These are phyloP conservation scores for Fusarium illudens DNA, from an alignment of 2,329 filamentous ascomycete species.

Conservation along the genomic window DNA sequence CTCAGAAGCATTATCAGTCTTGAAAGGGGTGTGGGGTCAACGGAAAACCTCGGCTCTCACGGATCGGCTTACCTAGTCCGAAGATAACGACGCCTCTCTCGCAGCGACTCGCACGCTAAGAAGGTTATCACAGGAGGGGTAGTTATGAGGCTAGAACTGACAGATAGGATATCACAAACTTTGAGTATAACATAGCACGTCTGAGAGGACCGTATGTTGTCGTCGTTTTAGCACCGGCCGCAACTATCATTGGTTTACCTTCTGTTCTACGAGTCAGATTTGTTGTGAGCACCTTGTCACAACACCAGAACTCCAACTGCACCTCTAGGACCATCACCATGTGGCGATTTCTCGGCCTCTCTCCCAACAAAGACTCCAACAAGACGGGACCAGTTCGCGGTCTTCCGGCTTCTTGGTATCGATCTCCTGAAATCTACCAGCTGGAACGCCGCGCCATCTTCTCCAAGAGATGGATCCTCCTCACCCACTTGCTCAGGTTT, in stretches of 20 bases:
- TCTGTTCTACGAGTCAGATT: not conserved
- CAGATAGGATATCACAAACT: not conserved
- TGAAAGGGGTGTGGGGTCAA: not conserved
- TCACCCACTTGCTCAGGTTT: constrained; percentile 60
- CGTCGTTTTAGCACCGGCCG: not conserved
- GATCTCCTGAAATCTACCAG: constrained; percentile 59
- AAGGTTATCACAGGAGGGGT: not conserved
- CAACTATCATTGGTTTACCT: not conserved
- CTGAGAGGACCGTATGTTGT: not conserved
- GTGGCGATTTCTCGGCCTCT: constrained; percentile 27
- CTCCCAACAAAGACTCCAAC: not conserved
- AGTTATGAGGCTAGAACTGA: not conserved
- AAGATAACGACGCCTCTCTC: not conserved
- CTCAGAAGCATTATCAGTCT: not conserved
- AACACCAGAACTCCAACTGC: not conserved
- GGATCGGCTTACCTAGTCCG: not conserved
- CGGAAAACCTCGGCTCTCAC: not conserved
- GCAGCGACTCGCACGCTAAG: not conserved
- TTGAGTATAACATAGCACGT: not conserved
- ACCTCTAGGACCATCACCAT: not conserved
- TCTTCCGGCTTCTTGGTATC: constrained; percentile 61
- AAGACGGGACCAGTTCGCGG: constrained; percentile 41
- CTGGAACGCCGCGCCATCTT: constrained; percentile 65
- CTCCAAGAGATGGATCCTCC: constrained; percentile 62
- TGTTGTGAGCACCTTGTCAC: not conserved